phyloP scores from a whole-genome alignment of 164 flowering plant genomes.

The Cinnamomum micranthum region DNA sequence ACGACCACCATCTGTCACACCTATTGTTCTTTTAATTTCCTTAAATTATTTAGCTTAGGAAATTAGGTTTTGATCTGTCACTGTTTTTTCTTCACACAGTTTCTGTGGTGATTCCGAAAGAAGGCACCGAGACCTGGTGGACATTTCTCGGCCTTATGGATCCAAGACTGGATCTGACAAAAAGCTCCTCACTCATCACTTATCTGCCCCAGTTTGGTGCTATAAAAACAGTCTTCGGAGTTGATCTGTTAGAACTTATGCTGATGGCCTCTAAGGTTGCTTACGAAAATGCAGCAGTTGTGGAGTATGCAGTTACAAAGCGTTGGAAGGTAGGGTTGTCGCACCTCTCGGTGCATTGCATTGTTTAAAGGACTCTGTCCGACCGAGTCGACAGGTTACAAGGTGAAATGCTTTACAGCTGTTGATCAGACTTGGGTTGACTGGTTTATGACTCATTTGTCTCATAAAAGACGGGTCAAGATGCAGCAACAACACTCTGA shows the following conservation, averaged over 20 bases:
- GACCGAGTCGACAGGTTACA: too few relatives aligned
- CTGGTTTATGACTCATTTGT: too few relatives aligned
- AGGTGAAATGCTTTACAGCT: too few relatives aligned
- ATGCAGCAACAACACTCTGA: too few relatives aligned
- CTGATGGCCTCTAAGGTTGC: conserved; percentile 44
- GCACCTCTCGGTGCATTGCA: too few relatives aligned
- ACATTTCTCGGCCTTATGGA: conserved; percentile 13
- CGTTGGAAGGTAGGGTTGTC: conserved; percentile 37
- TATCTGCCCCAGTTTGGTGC: background rate
- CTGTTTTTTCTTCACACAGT: conserved; percentile 6
- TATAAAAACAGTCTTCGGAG: background rate
- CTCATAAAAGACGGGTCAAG: too few relatives aligned
- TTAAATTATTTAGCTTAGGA: too few relatives aligned
- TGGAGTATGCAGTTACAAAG: conserved; percentile 21
- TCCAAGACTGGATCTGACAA: conserved; percentile 14
- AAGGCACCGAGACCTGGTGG: conserved; percentile 6
- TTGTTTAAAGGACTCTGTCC: too few relatives aligned
- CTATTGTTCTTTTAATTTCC: too few relatives aligned
- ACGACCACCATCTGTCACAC: too few relatives aligned
- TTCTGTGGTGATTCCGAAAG: conserved; percentile 13
- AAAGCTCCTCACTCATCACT: background rate
- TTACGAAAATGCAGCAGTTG: conserved; percentile 37
- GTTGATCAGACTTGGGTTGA: too few relatives aligned
- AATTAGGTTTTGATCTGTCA: background rate
- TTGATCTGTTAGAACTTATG: conserved; percentile 18